Conservation (phyloP, 805 yeast species). For the Brettanomyces sp. region DNA sequence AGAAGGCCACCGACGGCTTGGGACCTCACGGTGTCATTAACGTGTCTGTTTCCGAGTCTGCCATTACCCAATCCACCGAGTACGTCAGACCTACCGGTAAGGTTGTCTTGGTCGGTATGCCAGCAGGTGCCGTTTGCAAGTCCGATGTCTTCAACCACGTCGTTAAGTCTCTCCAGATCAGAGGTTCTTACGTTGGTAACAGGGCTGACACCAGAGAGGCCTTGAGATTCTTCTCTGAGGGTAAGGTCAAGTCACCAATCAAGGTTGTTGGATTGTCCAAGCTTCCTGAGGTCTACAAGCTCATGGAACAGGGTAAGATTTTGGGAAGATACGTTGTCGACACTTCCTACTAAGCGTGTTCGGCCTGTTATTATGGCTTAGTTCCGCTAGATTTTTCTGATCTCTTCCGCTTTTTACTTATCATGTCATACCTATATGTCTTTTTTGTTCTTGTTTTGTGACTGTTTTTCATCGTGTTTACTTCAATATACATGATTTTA, state of each 20-base stretch:
- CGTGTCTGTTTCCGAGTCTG: slow-evolving; percentile 42
- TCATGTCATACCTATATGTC: too few species aligned
- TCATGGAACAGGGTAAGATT: slow-evolving; percentile 55
- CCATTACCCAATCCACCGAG: slow-evolving; percentile 34
- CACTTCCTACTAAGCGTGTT: slow-evolving; percentile 26
- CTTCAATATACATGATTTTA: too few species aligned
- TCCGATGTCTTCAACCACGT: slow-evolving; percentile 48
- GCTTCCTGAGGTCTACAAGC: slow-evolving; percentile 37
- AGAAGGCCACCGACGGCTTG: slow-evolving; percentile 32
- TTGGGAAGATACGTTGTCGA: slow-evolving; percentile 59
- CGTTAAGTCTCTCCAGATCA: slow-evolving; percentile 42
- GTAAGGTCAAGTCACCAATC: slow-evolving; percentile 44
- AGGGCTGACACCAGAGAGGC: slow-evolving; percentile 54
- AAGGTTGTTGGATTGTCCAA: slow-evolving; percentile 46
- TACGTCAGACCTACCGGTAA: slow-evolving; percentile 46
- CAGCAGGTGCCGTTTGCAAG: slow-evolving; percentile 47
- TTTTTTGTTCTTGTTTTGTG: too few species aligned
- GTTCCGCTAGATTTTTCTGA: too few species aligned
- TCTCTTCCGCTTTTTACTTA: too few species aligned
- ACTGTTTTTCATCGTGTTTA: too few species aligned
- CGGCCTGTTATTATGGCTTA: neutral
- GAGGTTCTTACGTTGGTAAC: slow-evolving; percentile 54
- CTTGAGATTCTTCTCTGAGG: slow-evolving; percentile 43
- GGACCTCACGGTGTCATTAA: slow-evolving; percentile 46
- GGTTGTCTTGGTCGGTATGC: slow-evolving; percentile 53